A percentile compares a stretch with the other conserved stretches of the same genome.
Evolutionary conservation across 345 rosid species (phyloP).

Genomic region (Hibiscus mutabilis): DNA sequence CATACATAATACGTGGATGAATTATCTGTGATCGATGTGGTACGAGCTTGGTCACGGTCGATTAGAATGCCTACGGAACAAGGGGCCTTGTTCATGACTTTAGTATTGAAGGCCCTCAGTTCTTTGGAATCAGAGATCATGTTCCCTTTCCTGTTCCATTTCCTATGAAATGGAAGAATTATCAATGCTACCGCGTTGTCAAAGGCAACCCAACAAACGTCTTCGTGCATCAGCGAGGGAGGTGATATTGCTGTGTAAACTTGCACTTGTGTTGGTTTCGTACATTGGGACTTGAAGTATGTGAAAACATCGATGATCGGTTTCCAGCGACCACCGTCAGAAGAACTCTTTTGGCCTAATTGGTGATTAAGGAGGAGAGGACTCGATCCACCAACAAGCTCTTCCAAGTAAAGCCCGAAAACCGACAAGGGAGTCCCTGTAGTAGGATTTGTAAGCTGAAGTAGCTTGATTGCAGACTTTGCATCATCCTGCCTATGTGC

Average conservation of each 20-base stretch:
- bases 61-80: slow-evolving; percentile 29
- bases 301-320: slow-evolving; percentile 23
- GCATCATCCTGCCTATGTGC: slow-evolving; percentile 23
- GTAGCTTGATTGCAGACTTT: slow-evolving; percentile 20
- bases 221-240: slow-evolving; percentile 21
- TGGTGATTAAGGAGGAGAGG: slow-evolving; percentile 31
- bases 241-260: slow-evolving; percentile 27
- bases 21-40: not conserved
- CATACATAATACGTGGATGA: not conserved
- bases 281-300: slow-evolving; percentile 13
- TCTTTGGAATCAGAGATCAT: slow-evolving; percentile 9
- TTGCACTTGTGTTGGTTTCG: not conserved
- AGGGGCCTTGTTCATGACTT: slow-evolving; percentile 26
- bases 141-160: slow-evolving; percentile 23
- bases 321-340: slow-evolving; percentile 9
- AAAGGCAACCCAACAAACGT: slow-evolving; percentile 26
- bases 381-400: slow-evolving; percentile 15
- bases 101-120: slow-evolving; percentile 6
- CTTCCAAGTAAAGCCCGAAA: slow-evolving; percentile 23
- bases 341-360: not conserved
- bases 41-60: slow-evolving; percentile 13
- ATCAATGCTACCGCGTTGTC: slow-evolving; percentile 17
- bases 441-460: slow-evolving; percentile 10
- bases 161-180: slow-evolving; percentile 32
- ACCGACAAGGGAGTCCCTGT: slow-evolving; percentile 17